Base-by-base conservation (phyloP, 768 basidiomycete species). In the Epithele typhae region DNA sequence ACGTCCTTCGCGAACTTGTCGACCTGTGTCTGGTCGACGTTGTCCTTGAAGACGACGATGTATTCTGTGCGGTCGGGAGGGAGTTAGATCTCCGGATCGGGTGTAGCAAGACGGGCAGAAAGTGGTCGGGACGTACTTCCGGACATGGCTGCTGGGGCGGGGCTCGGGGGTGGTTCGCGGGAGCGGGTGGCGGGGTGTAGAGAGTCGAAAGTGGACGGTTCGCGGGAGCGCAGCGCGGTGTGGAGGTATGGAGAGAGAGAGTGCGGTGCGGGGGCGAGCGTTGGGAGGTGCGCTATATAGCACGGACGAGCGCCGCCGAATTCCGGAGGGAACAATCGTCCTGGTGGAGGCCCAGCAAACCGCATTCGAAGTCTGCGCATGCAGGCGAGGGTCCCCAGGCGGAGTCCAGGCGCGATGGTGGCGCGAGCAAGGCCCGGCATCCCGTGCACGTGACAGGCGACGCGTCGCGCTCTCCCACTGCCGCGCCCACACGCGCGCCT, bases 41-140 rank as follows among this genome's bases (percentile, higher is more conserved):
- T 37, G 2, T 72, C 60, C 60, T 79, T 80, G 67, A 82, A 81
- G 6, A 77, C 68, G 34, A 82, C 71, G 44, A 81, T 79, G 56
- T 70, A 80, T 52, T 63, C 78, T 81, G 57, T n/a, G 22, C 24
- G 24, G 17, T n/a, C 18, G 9, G 12, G 4, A 2, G 14, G 8
- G 25, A 14, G 35, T 6, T 36, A 14, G 6, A 8, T 36, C 12
- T 17, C 8, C 9, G 9, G 27, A 30, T 30, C 27, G 14, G 27
- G 27, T 30, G 14, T 30, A 30, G 27, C 7, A 30, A 36, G 35
- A n/a, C 18, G n/a, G 18, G 35, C 43, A n/a, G n/a, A n/a, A n/a
- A n/a, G n/a, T n/a, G n/a, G n/a, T n/a, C n/a, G n/a, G n/a, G n/a
- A 45, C 47, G 27, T 37, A 59, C 61, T 57, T 48, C 37, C 40